Percentiles rank a stretch among this genome's conserved stretches.
phyloP scores from a whole-genome alignment of 495 filamentous ascomycete genomes.

The Penicillium pulvis region DNA sequence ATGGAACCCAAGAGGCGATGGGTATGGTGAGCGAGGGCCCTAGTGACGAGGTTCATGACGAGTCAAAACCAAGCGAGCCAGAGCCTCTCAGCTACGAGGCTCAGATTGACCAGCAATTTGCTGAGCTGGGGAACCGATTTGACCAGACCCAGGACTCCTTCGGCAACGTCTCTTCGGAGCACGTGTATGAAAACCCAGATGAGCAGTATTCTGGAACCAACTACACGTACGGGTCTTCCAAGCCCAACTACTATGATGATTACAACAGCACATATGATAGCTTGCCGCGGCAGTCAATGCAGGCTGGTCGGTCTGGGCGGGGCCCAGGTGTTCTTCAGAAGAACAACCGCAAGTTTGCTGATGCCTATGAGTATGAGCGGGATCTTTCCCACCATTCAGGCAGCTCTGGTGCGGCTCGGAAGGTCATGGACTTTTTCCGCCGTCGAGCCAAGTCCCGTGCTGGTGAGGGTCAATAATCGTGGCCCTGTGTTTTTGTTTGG shows the following conservation, averaged over 20 bases:
- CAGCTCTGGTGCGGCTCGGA: slow-evolving; percentile 79
- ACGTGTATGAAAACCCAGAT: slow-evolving; percentile 36
- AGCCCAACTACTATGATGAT: slow-evolving; percentile 51
- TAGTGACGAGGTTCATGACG: slow-evolving; percentile 28
- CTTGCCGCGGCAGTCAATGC: slow-evolving; percentile 44
- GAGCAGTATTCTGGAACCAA: slow-evolving; percentile 42
- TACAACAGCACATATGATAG: slow-evolving; percentile 41
- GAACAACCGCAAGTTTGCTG: slow-evolving; percentile 79
- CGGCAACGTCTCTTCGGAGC: slow-evolving; percentile 35
- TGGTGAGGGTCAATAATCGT: slow-evolving; percentile 54
- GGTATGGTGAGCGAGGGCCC: slow-evolving; percentile 35
- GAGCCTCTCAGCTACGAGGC: slow-evolving; percentile 44
- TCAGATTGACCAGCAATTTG: slow-evolving; percentile 50
- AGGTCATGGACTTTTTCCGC: slow-evolving; percentile 98
- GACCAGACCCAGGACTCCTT: slow-evolving; percentile 36
- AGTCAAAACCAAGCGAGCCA: slow-evolving; percentile 17
- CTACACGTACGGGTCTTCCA: slow-evolving; percentile 42
- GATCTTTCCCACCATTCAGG: slow-evolving; percentile 70
- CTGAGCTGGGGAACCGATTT: slow-evolving; percentile 40
- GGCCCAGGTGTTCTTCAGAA: slow-evolving; percentile 71
- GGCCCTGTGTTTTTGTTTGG: not conserved
- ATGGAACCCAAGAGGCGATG: slow-evolving; percentile 41
- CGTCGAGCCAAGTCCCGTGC: slow-evolving; percentile 75
- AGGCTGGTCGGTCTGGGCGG: slow-evolving; percentile 45
- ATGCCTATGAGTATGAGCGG: slow-evolving; percentile 82